Evolutionary conservation across 2,329 filamentous ascomycete species (phyloP), one percentile per base, ranked within the genome.

Genomic region (Calonectria pseudoreteaudii): DNA sequence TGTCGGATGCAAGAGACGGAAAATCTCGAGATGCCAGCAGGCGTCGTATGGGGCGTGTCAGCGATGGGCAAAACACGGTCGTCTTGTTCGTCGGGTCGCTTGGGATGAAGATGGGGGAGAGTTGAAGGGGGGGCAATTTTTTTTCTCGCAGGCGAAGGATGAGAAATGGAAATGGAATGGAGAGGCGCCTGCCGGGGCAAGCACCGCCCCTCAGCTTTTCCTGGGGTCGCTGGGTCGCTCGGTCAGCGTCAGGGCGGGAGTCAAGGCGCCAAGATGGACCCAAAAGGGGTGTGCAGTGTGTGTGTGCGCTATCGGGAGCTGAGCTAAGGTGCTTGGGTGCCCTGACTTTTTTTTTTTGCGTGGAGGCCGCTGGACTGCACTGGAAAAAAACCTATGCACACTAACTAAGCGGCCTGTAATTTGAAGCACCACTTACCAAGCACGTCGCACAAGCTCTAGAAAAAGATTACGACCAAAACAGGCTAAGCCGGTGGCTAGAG

Each of bases 31-130:
- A 72, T 77, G 69, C 80, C 73, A 65, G 68, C 30, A 72, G 68
- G 69, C 71, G 71, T 80, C 71, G 73, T 69, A 77, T n/a, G 73
- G 56, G 56, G 72, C 65, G 78, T 79, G 77, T 80, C 49, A 62
- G 72, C 77, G 78, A 74, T 77, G 71, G 72, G 77, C 77, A 73
- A 62, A 80, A 80, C 78, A 80, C 78, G 69, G 80, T 79, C 34
- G 66, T 70, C 67, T 73, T 71, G 77, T 76, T 79, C 77, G 79
- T 80, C 78, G 74, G 78, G 50, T 70, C 50, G 71, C 53, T 74
- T 70, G 60, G 62, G 72, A 76, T 80, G 78, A 76, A 80, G 78
- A 78, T 78, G 78, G 79, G 77, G 78, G 74, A 79, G 78, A 76
- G 78, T 80, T 76, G 78, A 79, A 80, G 77, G 77, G 77, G 64